Evolutionary conservation across 1,139 yeast genomes (phyloP), one percentile per base, ranked within the genome.

Genomic region (Kluyveromyces marxianus): DNA sequence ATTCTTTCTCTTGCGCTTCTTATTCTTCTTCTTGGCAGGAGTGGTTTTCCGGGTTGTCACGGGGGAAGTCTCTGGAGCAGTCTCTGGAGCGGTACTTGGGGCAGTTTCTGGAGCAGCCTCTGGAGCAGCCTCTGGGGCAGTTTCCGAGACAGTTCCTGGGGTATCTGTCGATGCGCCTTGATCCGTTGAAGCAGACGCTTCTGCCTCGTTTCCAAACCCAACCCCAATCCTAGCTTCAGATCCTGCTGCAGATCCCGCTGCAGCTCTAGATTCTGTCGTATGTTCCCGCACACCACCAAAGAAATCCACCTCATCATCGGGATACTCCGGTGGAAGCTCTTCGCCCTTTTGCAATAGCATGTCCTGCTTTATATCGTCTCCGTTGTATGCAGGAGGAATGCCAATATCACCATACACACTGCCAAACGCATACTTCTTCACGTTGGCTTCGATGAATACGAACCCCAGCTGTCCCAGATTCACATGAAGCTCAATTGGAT

Each of bases 401-500:
- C 88, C 88, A 49, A 83, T 72, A 1, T 77, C 74, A 1, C 90
- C 92, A 48, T 70, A 80, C 37, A 78, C 76, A 40, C 85, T 83
- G 28, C 96, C 95, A 55, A 92, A 83, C 3, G 96, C 96, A 74
- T 95, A 87, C 63, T 89, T 90, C 54, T 82, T 79, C 34, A 81
- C 71, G 63, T 92, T 90, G 4, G 97, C 97, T 65, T 92, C 97
- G 48, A 92, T 87, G 71, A 86, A 90, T 2, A 92, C 96, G 67
- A 81, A 92, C 1, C 97, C 98, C 42, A 81, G 69, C 60, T 89
- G 96, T 1, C 98, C 98, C 48, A 92, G 68, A 62, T 92, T 92
- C 10, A 85, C 90, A 56, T 83, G 84, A 44, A 92, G 76, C 51
- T 81, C 64, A 65, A 64, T 55, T 44, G 58, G 62, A 45, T 60